Evolutionary conservation across 2,329 filamentous ascomycete genomes (phyloP).

Genomic region (Arthrobotrys sphaeroides): DNA sequence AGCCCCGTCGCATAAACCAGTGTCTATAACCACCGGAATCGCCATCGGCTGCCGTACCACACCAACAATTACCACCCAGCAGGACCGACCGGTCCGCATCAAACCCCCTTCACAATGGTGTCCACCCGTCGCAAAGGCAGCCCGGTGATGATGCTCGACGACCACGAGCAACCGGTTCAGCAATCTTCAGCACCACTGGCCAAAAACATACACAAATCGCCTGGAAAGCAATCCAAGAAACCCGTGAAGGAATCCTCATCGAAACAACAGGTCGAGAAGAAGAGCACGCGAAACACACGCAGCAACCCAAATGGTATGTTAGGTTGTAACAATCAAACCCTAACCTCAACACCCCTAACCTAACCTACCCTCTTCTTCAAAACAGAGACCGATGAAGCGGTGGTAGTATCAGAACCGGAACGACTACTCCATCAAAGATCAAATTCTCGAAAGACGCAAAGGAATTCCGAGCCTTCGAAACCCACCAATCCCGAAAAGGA

Average conservation of each 20-base stretch:
- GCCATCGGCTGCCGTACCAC: background rate
- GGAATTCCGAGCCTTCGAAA: background rate
- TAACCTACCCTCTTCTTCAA: background rate
- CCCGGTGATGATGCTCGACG: conserved; percentile 18
- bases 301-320: background rate
- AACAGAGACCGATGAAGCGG: background rate
- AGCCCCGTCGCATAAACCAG: background rate
- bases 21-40: background rate
- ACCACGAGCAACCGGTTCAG: background rate
- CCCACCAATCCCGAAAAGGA: background rate
- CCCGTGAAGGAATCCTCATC: background rate
- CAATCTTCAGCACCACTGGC: background rate
- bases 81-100: background rate
- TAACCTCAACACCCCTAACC: background rate
- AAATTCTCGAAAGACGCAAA: background rate
- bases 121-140: conserved; percentile 17
- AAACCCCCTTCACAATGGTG: conserved; percentile 13
- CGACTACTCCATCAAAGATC: background rate
- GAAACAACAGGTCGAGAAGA: background rate
- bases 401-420: background rate
- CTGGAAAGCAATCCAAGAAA: background rate
- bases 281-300: background rate
- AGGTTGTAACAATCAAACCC: background rate
- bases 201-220: background rate
- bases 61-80: background rate